Base-by-base conservation (phyloP, 2,329 filamentous ascomycete species). In the Diplodia sapinea region DNA sequence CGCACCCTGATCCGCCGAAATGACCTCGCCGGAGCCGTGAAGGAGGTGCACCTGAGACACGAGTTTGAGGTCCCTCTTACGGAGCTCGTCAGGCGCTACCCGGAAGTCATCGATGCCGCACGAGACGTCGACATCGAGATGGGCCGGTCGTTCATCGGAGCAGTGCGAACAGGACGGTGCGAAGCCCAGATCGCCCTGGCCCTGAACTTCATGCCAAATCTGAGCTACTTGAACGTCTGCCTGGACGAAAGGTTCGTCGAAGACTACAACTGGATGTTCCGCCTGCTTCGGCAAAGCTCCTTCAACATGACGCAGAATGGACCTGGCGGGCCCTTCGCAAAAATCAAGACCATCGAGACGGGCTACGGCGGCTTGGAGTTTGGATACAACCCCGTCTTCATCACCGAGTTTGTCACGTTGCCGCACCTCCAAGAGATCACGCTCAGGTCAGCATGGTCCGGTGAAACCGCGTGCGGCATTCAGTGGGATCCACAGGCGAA, bases 201-300 rank as follows among this genome's bases (percentile, higher is more conserved):
- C 9, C 11, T 62, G 29, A 50, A 23, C 26, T 11, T 33, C 8
- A 62, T 62, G 57, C 57, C 57, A 3, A 62, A 62, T 11, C 17
- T 62, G 43, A 50, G 8, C 26, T 62, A 62, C 40, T n/a, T 62
- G 40, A 62, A 62, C 29, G 7, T 62, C 40, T 62, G 57, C 17
- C 40, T 62, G 8, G 57, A 62, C n/a, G 57, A 62, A 29, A 49
- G 20, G 26, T 62, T 43, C 11, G 26, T 62, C 17, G 57, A 62
- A 17, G 40, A 62, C 57, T 62, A 62, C 43, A 62, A 62, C 57
- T 49, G 26, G 40, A 50, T 50, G 23, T 62, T 62, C 40, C 40
- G 57, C 7, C 23, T 62, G 9, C 57, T 62, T 6, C 40, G 57
- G 2, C 40, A 62, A 17, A 62, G 57, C 43, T 20, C 38, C 13